Base-by-base conservation (phyloP, 2,329 filamentous ascomycete species). In the Cytospora piceae region DNA sequence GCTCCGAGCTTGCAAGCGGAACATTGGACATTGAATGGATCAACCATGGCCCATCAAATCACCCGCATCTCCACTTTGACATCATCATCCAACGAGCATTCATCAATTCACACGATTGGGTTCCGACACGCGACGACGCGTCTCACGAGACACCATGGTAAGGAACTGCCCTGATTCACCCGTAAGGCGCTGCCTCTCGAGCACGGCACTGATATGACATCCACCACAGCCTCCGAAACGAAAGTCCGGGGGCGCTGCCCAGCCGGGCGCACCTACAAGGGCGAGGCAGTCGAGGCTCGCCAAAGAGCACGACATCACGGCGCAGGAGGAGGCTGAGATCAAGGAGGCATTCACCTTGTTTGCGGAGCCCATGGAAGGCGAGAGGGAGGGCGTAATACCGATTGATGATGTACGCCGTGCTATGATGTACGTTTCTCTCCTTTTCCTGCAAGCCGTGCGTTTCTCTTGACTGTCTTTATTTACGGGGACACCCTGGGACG, bases 261-360 rank as follows among this genome's bases (percentile, higher is more conserved):
- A 69, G 51, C 31, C 75, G 22, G 64, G 74, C 66, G 62, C 74
- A 9, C 64, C 74, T 15, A 51, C 63, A 80, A 74, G 74, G 66
- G 58, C 82, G 63, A 90, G 91, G 69, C 88, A 87, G 73, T 96
- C 94, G 66, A 96, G 93, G 77, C 91, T 97, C 72, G 94, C 94
- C 34, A 94, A 94, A 79, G 93, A 97, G 74, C 89, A 97, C 83
- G 90, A 93, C 76, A 87, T 98, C 74, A 90, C 87, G 17, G 90
- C 89, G 51, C 87, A 90, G 69, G 90, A 97, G 78, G 94, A 98
- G 79, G 85, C 86, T 71, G 93, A 97, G 79, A 97, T 99, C 74
- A 89, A 87, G 73, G 94, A 97, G 77, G 94, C 94, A 17, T 98
- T 95, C 77, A 83, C 86, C 27, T 84, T 98, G 9, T 99, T 98